A percentile compares a stretch with the other conserved stretches of the same genome.
phyloP scores from a whole-genome alignment of 768 basidiomycete species.

The Mycena rebaudengoi region DNA sequence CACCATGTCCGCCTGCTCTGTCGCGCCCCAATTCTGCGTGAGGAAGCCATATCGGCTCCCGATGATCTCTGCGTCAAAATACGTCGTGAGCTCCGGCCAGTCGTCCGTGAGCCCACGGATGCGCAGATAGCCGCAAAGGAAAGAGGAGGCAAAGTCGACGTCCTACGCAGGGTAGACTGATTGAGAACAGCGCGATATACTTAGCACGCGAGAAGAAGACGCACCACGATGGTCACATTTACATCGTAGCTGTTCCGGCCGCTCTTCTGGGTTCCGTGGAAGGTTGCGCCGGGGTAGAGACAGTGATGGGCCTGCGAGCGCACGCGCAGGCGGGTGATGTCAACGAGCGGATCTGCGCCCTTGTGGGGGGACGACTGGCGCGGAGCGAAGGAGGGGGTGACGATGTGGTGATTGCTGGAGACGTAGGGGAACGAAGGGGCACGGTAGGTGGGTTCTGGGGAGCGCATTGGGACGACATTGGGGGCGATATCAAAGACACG shows the following conservation, averaged over 20 bases:
- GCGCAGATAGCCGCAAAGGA: slow-evolving; percentile 90
- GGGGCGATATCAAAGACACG: too few species aligned
- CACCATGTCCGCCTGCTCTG: slow-evolving; percentile 89
- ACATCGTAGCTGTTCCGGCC: slow-evolving; percentile 96
- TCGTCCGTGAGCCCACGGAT: slow-evolving; percentile 94
- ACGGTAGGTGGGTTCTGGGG: slow-evolving; percentile 22
- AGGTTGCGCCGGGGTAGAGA: slow-evolving; percentile 88
- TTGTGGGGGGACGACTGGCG: slow-evolving; percentile 27
- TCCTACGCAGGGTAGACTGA: slow-evolving; percentile 71
- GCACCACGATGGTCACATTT: slow-evolving; percentile 88
- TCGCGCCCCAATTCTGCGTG: slow-evolving; percentile 91
- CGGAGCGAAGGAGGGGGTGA: slow-evolving; percentile 29
- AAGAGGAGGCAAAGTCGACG: slow-evolving; percentile 87
- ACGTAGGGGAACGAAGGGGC: slow-evolving; percentile 9
- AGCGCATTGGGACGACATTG: too few species aligned
- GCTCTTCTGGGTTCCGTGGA: slow-evolving; percentile 92
- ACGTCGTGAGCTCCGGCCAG: slow-evolving; percentile 95
- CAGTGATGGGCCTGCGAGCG: slow-evolving; percentile 78
- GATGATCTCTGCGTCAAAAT: slow-evolving; percentile 97
- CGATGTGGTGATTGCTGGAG: too few species aligned
- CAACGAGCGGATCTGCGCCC: slow-evolving; percentile 62
- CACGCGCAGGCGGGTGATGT: slow-evolving; percentile 81
- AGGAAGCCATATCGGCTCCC: slow-evolving; percentile 90
- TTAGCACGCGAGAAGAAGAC: slow-evolving; percentile 42
- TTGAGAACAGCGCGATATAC: slow-evolving; percentile 9